Base-by-base conservation (phyloP, 1,139 yeast species). In the Waltiozyma sp. region DNA sequence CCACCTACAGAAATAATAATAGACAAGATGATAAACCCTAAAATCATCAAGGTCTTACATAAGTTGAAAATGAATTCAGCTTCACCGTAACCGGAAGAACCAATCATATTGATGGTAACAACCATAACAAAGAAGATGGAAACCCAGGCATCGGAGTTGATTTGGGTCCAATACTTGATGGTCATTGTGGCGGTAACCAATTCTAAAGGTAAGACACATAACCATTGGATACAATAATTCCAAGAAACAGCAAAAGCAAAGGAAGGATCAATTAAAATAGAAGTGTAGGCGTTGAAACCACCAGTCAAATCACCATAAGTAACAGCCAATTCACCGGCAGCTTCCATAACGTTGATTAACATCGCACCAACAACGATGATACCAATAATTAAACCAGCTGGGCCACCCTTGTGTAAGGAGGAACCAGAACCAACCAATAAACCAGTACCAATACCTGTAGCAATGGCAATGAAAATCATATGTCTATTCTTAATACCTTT, bases 261-360 rank as follows among this genome's bases (percentile, higher is more conserved):
- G 9, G 87, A 80, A 3, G 77, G 72, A 54, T 84, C 93, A 37
- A 86, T 66, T 68, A 49, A 72, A 66, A 44, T 83, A 4, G 85
- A 67, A 33, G 86, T 75, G 60, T 79, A 84, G 45, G 82, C 75
- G 38, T 82, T 72, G 62, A 83, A 85, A 2, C 89, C 86, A 53
- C 95, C 95, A 44, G 83, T 69, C 39, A 85, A 78, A 37, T 93
- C 89, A 45, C 63, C 60, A 62, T 80, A 84, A 14, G 79, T 71
- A 37, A 83, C 85, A 40, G 93, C 87, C 58, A 86, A 60, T 62
- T 87, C 96, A 50, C 95, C 93, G 44, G 87, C 75, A n/a, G 91
- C 80, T 58, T 84, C 89, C 55, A 85, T 80, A 39, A 85, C 81
- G 54, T 77, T 73, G 61, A 77, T 79, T 61, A 87, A 68, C 74